Evolutionary conservation across 805 yeast genomes (phyloP), one percentile per base, ranked within the genome.

Genomic region (Candida piceae): DNA sequence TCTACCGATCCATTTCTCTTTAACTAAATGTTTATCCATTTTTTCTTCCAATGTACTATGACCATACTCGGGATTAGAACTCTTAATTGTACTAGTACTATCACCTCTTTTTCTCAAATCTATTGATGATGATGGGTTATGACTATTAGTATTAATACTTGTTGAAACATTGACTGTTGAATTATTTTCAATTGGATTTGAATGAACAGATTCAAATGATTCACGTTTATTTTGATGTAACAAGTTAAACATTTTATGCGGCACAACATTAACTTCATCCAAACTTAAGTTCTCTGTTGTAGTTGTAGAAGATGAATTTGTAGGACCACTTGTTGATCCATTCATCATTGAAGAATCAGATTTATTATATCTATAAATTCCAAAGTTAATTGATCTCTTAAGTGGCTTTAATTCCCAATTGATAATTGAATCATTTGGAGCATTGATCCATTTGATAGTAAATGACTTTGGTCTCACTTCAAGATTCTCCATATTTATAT

Each of bases 391-490:
- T 12, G 84, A 74, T 47, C 75, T 72, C 53, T 79, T 80, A 44
- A 81, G 58, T 2, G 97, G 97, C 50, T 80, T 81, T 35, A 88
- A 70, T 53, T 83, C 89, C 84, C 93, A 90, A 43, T 74, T 74
- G 30, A 90, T 73, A 15, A 69, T 58, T 21, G 80, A 72, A 40
- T 78, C 73, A 27, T 76, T 82, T 0, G 84, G 82, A 6, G 84
- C 84, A 44, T 78, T 74, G 37, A 89, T 78, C 97, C 97, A 93
- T 50, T 90, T 86, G 52, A 89, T 84, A 44, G 88, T 76, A 53
- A 85, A 90, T 39, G 93, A 83, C 58, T 86, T 84, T 34, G 94
- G 80, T 50, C 89, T 95, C 17, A 93, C 78, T 60, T 90, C 97
- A 33, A 93, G 73, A 2, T 88, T 80, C 61, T 90, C 97, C 96